Percentiles rank a stretch among this genome's conserved stretches.
phyloP scores from a whole-genome alignment of 225 moss, liverwort and hornwort genomes.

The Physcomitrellopsis africana region DNA sequence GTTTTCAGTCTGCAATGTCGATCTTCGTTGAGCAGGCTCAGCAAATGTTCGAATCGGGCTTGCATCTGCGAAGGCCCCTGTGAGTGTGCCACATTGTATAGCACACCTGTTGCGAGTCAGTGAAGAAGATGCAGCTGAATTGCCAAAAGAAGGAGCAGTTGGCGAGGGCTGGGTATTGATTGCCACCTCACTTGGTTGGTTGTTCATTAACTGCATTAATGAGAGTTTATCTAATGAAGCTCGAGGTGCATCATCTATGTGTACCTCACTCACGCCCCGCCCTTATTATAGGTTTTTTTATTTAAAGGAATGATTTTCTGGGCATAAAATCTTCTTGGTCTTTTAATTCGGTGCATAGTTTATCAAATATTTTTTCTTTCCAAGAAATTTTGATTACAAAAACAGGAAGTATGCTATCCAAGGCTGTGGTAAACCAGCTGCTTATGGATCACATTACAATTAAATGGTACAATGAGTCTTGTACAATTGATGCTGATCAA shows the following conservation, averaged over 20 bases:
- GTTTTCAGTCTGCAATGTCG: constrained; percentile 18
- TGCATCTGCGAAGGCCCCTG: constrained; percentile 72
- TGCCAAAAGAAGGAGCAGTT: constrained; percentile 75
- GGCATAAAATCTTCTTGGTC: not conserved
- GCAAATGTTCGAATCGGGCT: constrained; percentile 87
- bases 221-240: not conserved
- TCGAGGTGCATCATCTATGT: not conserved
- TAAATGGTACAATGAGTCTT: not conserved
- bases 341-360: constrained; percentile 1
- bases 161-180: constrained; percentile 68
- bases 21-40: constrained; percentile 71
- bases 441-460: not conserved
- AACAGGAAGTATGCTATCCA: constrained; percentile 19
- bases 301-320: not conserved
- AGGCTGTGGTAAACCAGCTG: constrained; percentile 13
- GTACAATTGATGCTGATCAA: not conserved
- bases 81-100: constrained; percentile 89
- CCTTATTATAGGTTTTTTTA: not conserved
- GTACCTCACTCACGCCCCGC: not conserved
- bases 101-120: constrained; percentile 65
- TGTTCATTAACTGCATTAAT: not conserved
- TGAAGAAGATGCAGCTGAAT: constrained; percentile 49
- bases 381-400: constrained; percentile 6
- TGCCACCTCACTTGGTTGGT: not conserved
- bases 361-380: constrained; percentile 7